A percentile compares a stretch with the other conserved stretches of the same genome.
Evolutionary conservation across 768 basidiomycete genomes (phyloP).

Genomic region (Macrolepiota albuminosa): DNA sequence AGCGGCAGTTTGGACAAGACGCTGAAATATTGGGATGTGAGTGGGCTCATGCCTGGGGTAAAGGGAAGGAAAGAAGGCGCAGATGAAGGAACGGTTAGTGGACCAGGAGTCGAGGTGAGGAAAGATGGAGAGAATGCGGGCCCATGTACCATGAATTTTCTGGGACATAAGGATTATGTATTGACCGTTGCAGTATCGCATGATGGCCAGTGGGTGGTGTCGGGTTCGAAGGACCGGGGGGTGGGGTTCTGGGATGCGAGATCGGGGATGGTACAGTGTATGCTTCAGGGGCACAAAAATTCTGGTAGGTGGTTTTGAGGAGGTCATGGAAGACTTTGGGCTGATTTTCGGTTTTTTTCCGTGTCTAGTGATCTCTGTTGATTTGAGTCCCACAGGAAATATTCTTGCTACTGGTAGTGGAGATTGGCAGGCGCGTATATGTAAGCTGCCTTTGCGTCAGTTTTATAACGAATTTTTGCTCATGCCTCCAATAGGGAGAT

Average conservation of each 20-base stretch:
- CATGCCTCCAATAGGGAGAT: constrained; percentile 11
- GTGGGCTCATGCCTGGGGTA: constrained; percentile 66
- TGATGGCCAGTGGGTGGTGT: constrained; percentile 92
- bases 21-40: constrained; percentile 83
- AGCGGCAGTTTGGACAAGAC: constrained; percentile 91
- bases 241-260: constrained; percentile 92
- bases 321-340: background rate
- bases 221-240: constrained; percentile 90
- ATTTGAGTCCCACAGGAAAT: constrained; percentile 40
- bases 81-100: constrained; percentile 32
- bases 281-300: constrained; percentile 77
- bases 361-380: constrained; percentile 42
- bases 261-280: constrained; percentile 76
- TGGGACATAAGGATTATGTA: constrained; percentile 80
- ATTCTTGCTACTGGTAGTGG: constrained; percentile 50
- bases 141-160: constrained; percentile 77
- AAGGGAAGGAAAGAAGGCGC: constrained; percentile 48
- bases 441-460: constrained; percentile 25
- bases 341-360: background rate
- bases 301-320: constrained; percentile 32
- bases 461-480: background rate
- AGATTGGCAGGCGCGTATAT: constrained; percentile 52
- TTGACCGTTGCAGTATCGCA: constrained; percentile 72
- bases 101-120: constrained; percentile 15
- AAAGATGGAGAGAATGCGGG: constrained; percentile 52